phyloP scores from a whole-genome alignment of 345 rosid species.

The Cardamine chenopodiifolia region DNA sequence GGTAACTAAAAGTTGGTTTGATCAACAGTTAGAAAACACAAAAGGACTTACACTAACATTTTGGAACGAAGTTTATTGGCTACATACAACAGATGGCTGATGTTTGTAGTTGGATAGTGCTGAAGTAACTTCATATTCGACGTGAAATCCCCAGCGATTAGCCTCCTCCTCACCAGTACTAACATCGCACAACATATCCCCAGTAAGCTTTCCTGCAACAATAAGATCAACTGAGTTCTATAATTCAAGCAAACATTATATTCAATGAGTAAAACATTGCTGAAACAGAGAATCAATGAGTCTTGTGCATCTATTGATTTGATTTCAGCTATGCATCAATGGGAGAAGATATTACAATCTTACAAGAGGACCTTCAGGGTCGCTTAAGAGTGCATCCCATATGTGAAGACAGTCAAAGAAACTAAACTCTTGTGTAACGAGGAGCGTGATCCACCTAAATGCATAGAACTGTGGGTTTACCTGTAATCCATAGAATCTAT shows the following conservation, averaged over 20 bases:
- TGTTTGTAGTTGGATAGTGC: constrained; percentile 75
- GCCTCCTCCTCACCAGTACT: constrained; percentile 60
- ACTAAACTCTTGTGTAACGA: constrained; percentile 92
- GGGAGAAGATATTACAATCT: constrained; percentile 23
- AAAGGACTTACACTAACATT: constrained; percentile 32
- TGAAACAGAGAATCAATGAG: neutral
- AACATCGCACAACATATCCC: constrained; percentile 97
- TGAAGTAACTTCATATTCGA: constrained; percentile 80
- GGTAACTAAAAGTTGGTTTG: constrained; percentile 13
- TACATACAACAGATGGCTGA: constrained; percentile 84
- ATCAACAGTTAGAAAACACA: neutral
- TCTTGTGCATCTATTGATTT: constrained; percentile 1
- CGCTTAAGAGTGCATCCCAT: constrained; percentile 94
- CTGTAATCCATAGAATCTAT: constrained; percentile 50
- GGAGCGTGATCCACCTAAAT: constrained; percentile 98
- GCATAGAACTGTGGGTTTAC: constrained; percentile 96
- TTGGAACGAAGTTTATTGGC: constrained; percentile 81
- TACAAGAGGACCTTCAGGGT: constrained; percentile 96
- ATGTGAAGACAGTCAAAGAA: constrained; percentile 87
- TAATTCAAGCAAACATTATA: neutral
- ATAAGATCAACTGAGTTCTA: neutral
- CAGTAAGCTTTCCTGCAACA: constrained; percentile 82
- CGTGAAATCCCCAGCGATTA: constrained; percentile 55
- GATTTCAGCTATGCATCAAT: neutral
- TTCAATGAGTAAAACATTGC: neutral